A percentile compares a stretch with the other conserved stretches of the same genome.
Conservation (phyloP, 2,329 filamentous ascomycete species). For the Aspergillus puulaauensis region DNA sequence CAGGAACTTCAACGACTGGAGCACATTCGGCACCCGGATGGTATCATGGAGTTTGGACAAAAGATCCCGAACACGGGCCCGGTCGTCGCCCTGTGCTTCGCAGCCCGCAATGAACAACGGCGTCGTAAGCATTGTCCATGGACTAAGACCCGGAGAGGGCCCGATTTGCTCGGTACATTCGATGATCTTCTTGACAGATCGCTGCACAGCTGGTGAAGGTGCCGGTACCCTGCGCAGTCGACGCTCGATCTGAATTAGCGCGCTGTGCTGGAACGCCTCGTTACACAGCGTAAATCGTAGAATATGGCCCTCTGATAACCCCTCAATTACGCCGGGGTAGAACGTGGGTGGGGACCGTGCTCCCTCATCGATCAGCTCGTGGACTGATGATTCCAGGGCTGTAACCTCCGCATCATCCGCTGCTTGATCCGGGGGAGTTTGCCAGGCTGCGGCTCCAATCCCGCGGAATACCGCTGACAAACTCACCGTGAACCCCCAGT, state of each 20-base stretch:
- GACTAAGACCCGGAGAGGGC: slow-evolving; percentile 40
- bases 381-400: slow-evolving; percentile 34
- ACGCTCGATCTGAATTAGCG: slow-evolving; percentile 44
- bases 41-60: slow-evolving; percentile 38
- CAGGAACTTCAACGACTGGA: slow-evolving; percentile 42
- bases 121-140: slow-evolving; percentile 45
- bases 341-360: slow-evolving; percentile 30
- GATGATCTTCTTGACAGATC: slow-evolving; percentile 39
- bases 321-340: slow-evolving; percentile 37
- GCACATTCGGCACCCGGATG: slow-evolving; percentile 42
- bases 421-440: slow-evolving; percentile 22
- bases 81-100: slow-evolving; percentile 39
- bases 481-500: slow-evolving; percentile 44
- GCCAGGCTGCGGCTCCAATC: slow-evolving; percentile 39
- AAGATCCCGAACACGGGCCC: slow-evolving; percentile 32
- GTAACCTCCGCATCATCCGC: slow-evolving; percentile 21
- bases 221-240: slow-evolving; percentile 35
- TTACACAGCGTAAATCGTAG: slow-evolving; percentile 42
- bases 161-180: slow-evolving; percentile 40
- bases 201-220: slow-evolving; percentile 31
- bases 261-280: slow-evolving; percentile 44
- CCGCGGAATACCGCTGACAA: slow-evolving; percentile 39
- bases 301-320: slow-evolving; percentile 31
- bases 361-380: slow-evolving; percentile 34
- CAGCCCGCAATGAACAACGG: slow-evolving; percentile 46